Percentiles rank a stretch among this genome's conserved stretches.
These are phyloP conservation scores for Basipetospora chlamydospora DNA, from an alignment of 2,329 filamentous ascomycete species.

Conservation along the genomic window DNA sequence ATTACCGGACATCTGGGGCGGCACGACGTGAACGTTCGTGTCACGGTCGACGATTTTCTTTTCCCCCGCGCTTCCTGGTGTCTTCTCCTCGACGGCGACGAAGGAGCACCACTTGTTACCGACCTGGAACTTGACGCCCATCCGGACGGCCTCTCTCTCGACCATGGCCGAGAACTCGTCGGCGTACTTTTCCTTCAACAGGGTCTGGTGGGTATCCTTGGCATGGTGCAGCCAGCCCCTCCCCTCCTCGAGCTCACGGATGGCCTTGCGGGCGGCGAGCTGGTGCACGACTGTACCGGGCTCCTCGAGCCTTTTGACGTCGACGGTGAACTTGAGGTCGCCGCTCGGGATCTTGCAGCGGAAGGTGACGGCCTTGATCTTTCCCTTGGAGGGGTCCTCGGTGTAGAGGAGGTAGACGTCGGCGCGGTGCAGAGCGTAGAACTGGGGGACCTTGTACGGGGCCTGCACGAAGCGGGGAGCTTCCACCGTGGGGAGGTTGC, in stretches of 20 bases:
- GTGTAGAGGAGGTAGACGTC: constrained; percentile 52
- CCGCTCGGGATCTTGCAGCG: constrained; percentile 41
- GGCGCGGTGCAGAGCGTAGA: constrained; percentile 53
- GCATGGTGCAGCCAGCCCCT: constrained; percentile 49
- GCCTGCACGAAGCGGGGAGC: constrained; percentile 48
- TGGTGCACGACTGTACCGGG: constrained; percentile 49
- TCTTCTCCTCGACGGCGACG: constrained; percentile 43
- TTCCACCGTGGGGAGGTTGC: constrained; percentile 35
- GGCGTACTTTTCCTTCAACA: constrained; percentile 30
- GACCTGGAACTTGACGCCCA: constrained; percentile 53
- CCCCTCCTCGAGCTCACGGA: constrained; percentile 55
- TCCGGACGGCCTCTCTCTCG: constrained; percentile 48
- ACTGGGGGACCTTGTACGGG: constrained; percentile 44
- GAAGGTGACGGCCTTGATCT: constrained; percentile 41
- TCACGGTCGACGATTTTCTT: too few relatives aligned
- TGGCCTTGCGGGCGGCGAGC: constrained; percentile 52
- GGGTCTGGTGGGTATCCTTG: constrained; percentile 26
- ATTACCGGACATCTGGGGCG: too few relatives aligned
- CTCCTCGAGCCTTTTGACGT: constrained; percentile 33
- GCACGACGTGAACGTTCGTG: too few relatives aligned
- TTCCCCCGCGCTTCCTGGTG: background rate
- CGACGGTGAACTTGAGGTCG: constrained; percentile 49
- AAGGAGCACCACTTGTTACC: constrained; percentile 60
- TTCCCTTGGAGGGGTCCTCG: constrained; percentile 26
- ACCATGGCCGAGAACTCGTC: constrained; percentile 44